A percentile compares a stretch with the other conserved stretches of the same genome.
phyloP scores from a whole-genome alignment of 495 filamentous ascomycete genomes.

The Daldinia bambusicola region DNA sequence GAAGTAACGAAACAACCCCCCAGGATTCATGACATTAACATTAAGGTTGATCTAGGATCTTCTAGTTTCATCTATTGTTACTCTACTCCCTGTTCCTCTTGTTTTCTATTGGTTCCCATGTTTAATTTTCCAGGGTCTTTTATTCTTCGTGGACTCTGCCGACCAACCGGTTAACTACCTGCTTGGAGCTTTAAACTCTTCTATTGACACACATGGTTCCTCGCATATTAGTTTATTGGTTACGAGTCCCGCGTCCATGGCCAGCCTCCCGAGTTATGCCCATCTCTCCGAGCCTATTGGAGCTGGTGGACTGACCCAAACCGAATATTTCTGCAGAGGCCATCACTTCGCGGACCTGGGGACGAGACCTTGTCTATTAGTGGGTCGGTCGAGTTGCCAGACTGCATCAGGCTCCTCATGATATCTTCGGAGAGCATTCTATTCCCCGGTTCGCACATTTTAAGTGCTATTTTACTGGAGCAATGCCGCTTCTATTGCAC shows the following conservation, averaged over 20 bases:
- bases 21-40: background rate
- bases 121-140: slow-evolving; percentile 5
- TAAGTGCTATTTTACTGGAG: slow-evolving; percentile 33
- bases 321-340: slow-evolving; percentile 37
- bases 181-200: slow-evolving; percentile 18
- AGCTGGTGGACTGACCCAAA: slow-evolving; percentile 31
- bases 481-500: slow-evolving; percentile 28
- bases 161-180: slow-evolving; percentile 27
- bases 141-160: slow-evolving; percentile 15
- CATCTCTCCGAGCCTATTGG: slow-evolving; percentile 36
- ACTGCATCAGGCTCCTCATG: slow-evolving; percentile 26
- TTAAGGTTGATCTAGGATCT: slow-evolving; percentile 1
- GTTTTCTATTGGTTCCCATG: slow-evolving; percentile 22
- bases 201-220: slow-evolving; percentile 32
- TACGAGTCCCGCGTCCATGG: slow-evolving; percentile 22
- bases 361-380: slow-evolving; percentile 24
- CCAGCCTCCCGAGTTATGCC: slow-evolving; percentile 38
- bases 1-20: background rate
- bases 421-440: slow-evolving; percentile 39
- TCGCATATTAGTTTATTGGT: slow-evolving; percentile 26
- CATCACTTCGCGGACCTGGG: slow-evolving; percentile 40
- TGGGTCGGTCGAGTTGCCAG: slow-evolving; percentile 32
- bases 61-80: slow-evolving; percentile 7
- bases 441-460: slow-evolving; percentile 40
- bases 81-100: slow-evolving; percentile 21